Evolutionary conservation across 2,329 filamentous ascomycete genomes (phyloP), one percentile per base, ranked within the genome.

Genomic region (Alternaria tenuissima): DNA sequence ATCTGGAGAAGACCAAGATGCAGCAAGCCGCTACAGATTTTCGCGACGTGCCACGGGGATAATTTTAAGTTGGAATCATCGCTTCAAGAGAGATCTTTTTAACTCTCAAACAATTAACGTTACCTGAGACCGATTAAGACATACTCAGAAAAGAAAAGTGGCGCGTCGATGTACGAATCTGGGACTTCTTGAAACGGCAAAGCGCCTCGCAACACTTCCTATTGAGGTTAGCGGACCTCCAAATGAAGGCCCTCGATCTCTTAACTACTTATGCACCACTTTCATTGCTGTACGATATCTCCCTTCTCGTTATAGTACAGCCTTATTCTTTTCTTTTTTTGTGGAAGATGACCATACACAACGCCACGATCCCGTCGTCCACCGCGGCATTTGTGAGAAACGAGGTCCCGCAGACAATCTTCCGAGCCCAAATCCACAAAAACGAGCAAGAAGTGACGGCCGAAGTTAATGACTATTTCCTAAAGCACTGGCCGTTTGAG

Each of bases 381-480:
- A 36, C 32, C 32, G 32, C 32, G 32, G 32, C 0, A 0, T 36
- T 14, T 36, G 32, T 36, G 0, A 36, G 32, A 36, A 36, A 36
- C 32, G 32, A 34, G 32, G 32, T 36, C 14, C 32, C 32, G 32
- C 12, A 36, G 32, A 36, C 32, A 36, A 36, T 36, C 12, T 36
- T 36, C 14, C 32, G 14, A 36, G 32, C 32, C 32, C 32, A 36
- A 30, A 39, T 51, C 24, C 48, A 52, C 34, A 20, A 1, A 16
- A 11, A 5, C 8, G 48, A 38, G 34, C 12, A 28, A 18, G 22
- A 44, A 12, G 38, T 42, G 22, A 34, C 39, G 11, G 59, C 63
- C 3, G 76, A 81, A 51, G 76, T 81, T 9, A 75, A 82, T 58
- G 70, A 61, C 1, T 82, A 75, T 36, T 81, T 81, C 62, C 68